Percentiles rank a stretch among this genome's conserved stretches.
These are phyloP conservation scores for Scutellaria barbata DNA, from an alignment of 257 asterid genomes.

Conservation along the genomic window DNA sequence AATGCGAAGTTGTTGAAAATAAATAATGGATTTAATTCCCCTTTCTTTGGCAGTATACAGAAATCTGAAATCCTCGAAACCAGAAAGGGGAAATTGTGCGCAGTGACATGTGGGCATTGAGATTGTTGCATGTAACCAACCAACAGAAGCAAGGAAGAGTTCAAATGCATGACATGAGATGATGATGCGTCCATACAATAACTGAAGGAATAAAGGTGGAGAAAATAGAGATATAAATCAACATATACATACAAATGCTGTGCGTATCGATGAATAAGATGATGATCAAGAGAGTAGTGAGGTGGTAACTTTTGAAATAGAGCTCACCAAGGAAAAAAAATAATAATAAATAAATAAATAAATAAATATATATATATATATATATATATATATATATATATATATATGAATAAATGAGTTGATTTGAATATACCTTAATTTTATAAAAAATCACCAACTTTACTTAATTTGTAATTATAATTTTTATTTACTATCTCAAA, in stretches of 20 bases:
- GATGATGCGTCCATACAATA: background rate
- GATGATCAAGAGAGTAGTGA: background rate
- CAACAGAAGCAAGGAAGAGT: background rate
- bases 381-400: too few relatives aligned
- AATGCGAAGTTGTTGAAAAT: background rate
- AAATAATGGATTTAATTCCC: background rate
- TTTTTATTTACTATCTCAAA: too few relatives aligned
- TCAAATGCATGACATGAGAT: background rate
- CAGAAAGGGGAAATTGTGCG: background rate
- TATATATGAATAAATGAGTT: too few relatives aligned
- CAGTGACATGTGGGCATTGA: background rate
- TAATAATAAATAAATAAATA: too few relatives aligned
- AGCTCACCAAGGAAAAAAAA: too few relatives aligned
- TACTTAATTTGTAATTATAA: too few relatives aligned
- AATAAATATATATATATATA: too few relatives aligned
- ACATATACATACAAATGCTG: background rate
- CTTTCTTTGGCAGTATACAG: background rate
- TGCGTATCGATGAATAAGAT: background rate
- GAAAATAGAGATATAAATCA: background rate
- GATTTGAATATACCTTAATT: too few relatives aligned
- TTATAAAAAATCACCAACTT: too few relatives aligned
- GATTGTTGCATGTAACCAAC: background rate
- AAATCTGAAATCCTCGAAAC: background rate
- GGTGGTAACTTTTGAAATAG: background rate
- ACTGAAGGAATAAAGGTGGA: background rate